Conservation (phyloP, 1,284 basidiomycete genomes). For the Albatrellus sp. region DNA sequence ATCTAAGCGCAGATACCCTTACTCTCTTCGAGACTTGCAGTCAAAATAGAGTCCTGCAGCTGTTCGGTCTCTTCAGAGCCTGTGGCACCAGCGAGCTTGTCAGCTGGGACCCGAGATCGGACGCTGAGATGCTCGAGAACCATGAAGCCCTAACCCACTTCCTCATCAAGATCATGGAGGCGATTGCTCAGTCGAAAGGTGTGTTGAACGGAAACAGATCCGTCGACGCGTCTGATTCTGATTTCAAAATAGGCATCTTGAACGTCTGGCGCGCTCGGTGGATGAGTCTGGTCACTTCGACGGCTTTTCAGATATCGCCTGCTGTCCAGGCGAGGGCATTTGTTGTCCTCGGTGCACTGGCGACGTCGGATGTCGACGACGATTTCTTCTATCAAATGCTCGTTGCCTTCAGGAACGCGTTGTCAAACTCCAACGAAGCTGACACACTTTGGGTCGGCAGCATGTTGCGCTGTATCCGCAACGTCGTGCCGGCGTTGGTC, state of each 20-base stretch:
- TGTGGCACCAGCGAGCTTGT: constrained; percentile 54
- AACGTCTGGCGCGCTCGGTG: constrained; percentile 91
- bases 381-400: constrained; percentile 85
- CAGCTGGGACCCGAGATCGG: constrained; percentile 39
- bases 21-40: constrained; percentile 51
- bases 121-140: constrained; percentile 49
- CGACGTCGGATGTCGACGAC: constrained; percentile 73
- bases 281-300: constrained; percentile 87
- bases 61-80: constrained; percentile 64
- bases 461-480: constrained; percentile 78
- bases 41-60: constrained; percentile 40
- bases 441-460: constrained; percentile 70
- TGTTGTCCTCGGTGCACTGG: constrained; percentile 71
- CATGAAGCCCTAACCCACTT: constrained; percentile 60
- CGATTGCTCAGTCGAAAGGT: constrained; percentile 63
- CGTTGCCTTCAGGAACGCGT: constrained; percentile 63
- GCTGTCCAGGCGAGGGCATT: constrained; percentile 86
- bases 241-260: constrained; percentile 50
- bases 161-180: constrained; percentile 52
- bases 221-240: constrained; percentile 5
- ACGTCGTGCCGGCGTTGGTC: constrained; percentile 60
- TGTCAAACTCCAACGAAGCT: constrained; percentile 51
- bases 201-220: constrained; percentile 11
- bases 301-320: constrained; percentile 87
- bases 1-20: constrained; percentile 40